Base-by-base conservation (phyloP, 192 early-diverging fungal genomes). In the Lunasporangiospora selenospora region DNA sequence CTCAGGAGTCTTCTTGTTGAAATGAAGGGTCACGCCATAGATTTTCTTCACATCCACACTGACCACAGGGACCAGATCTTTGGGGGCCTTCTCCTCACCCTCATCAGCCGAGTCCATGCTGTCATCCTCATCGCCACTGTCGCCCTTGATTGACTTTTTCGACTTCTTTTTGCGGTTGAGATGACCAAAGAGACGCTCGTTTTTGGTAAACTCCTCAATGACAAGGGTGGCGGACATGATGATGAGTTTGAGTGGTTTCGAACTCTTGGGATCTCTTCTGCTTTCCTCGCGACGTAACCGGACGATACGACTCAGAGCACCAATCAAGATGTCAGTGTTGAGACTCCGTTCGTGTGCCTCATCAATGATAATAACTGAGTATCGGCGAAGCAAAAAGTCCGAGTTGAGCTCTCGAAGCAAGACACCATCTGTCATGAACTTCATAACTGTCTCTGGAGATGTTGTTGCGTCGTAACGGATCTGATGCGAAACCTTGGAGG, bases 381-480 rank as follows among this genome's bases (percentile, higher is more conserved):
- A 99, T 67, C 92, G 87, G 30, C 87, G 84, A n/a, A 99, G 75
- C 21, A 98, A 79, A 40, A 98, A 77, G 64, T 98, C 98, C 31
- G 75, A 77, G 16, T 90, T 82, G 39, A 99, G 82, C 75, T 99
- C 98, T 34, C 97, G 89, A 41, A 99, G 83, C 53, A 99, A 77
- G 59, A 99, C 95, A 82, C 98, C 98, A 77, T 99, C 98, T 6
- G 98, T 99, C 96, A 99, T 98, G 58, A 99, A 99, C 80, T 99
- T 98, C 58, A 99, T 92, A 16, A 92, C 81, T 5, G 97, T 98
- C 9, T 85, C 77, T 2, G 78, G 46, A 0, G 85, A 87, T 2
- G 87, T 87, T 1, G 88, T 92, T 6, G 89, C 85, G 66, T 99
- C 98, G 57, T 97, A 99, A 39, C 98, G 90, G 43, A 99, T 90